phyloP scores from a whole-genome alignment of 116 monocot species.

The Posidonia oceanica region DNA sequence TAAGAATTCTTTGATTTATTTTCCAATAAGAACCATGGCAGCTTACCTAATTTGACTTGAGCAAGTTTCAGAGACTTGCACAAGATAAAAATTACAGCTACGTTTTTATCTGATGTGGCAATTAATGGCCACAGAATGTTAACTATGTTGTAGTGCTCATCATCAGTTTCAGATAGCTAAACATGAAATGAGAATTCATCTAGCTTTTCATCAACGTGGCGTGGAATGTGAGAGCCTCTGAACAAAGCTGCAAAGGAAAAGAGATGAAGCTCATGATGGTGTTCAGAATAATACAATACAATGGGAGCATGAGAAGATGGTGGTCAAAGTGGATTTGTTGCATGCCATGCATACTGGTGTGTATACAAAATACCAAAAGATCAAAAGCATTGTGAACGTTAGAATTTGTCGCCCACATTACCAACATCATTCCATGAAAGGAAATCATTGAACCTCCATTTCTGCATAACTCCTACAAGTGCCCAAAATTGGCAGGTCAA shows the following conservation, averaged over 20 bases:
- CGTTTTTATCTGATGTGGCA: no score
- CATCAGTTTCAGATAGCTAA: background rate
- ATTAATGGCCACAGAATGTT: background rate
- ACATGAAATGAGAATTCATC: background rate
- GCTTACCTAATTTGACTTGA: no score
- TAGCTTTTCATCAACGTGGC: background rate
- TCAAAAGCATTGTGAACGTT: background rate
- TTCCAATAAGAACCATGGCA: no score
- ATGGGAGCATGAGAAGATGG: background rate
- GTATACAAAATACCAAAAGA: conserved; percentile 2
- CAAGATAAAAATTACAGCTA: no score
- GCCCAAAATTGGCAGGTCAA: conserved; percentile 17
- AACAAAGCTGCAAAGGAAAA: conserved; percentile 10
- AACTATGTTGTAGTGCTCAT: background rate
- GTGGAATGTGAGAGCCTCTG: conserved; percentile 5
- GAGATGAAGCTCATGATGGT: conserved; percentile 2
- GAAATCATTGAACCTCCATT: conserved; percentile 5
- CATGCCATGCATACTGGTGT: conserved; percentile 5
- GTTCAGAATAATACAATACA: background rate
- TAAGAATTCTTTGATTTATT: no score
- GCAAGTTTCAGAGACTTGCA: no score
- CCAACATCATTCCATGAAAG: conserved; percentile 1
- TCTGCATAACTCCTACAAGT: conserved; percentile 1
- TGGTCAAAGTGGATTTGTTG: background rate
- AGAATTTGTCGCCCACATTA: conserved; percentile 6